A percentile compares a stretch with the other conserved stretches of the same genome.
Evolutionary conservation across 2,329 filamentous ascomycete species (phyloP).

Genomic region (Aspergillus felis): DNA sequence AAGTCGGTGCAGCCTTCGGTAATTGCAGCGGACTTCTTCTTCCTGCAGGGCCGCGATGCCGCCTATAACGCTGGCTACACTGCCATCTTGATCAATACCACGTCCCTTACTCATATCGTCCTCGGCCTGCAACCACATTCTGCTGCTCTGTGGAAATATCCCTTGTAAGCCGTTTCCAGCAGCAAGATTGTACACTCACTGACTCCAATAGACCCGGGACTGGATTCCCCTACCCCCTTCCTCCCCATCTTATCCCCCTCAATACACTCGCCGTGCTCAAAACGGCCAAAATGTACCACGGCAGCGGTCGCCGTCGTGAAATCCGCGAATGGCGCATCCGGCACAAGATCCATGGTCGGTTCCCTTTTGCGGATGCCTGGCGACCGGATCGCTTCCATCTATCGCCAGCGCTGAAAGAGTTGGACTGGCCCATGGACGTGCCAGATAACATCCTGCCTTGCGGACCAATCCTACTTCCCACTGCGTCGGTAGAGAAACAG

Average conservation of each 20-base stretch:
- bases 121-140: conserved; percentile 36
- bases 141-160: conserved; percentile 31
- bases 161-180: conserved; percentile 19
- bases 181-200: too few relatives aligned
- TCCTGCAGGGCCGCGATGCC: conserved; percentile 44
- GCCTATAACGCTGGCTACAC: conserved; percentile 34
- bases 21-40: conserved; percentile 43
- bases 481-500: conserved; percentile 30
- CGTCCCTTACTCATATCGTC: conserved; percentile 42
- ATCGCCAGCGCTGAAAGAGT: conserved; percentile 27
- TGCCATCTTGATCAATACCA: conserved; percentile 43
- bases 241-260: conserved; percentile 39
- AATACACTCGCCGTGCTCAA: conserved; percentile 40
- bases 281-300: conserved; percentile 24
- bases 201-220: conserved; percentile 34
- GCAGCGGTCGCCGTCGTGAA: conserved; percentile 20
- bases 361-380: conserved; percentile 26
- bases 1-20: conserved; percentile 36
- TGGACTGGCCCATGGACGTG: conserved; percentile 41
- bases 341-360: conserved; percentile 22
- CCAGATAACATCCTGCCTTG: conserved; percentile 42
- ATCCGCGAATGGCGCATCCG: conserved; percentile 21
- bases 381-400: conserved; percentile 25
- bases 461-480: conserved; percentile 45
- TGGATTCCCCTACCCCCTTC: conserved; percentile 46